Conservation (phyloP, 495 filamentous ascomycete genomes). For the Penicillium nucicola region DNA sequence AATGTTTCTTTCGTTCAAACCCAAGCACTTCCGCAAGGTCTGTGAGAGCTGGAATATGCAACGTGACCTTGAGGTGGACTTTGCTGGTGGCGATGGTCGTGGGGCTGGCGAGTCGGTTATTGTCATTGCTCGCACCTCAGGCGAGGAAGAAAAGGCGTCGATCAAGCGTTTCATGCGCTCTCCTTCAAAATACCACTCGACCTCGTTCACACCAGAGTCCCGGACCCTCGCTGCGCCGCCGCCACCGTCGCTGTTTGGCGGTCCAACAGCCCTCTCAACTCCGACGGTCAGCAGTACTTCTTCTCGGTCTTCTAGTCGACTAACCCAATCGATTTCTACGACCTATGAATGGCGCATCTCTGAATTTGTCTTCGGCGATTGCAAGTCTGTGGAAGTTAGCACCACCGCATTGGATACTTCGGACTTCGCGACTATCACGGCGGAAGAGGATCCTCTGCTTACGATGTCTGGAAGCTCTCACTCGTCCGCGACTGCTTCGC, state of each 20-base stretch:
- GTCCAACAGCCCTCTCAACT: conserved; percentile 15
- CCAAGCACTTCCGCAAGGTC: conserved; percentile 71
- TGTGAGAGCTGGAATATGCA: conserved; percentile 94
- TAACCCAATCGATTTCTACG: conserved; percentile 9
- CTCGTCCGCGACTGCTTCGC: conserved; percentile 59
- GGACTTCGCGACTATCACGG: conserved; percentile 62
- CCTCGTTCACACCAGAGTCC: conserved; percentile 8
- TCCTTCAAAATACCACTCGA: conserved; percentile 4
- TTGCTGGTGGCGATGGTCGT: conserved; percentile 71
- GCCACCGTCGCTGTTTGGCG: conserved; percentile 36
- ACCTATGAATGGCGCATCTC: conserved; percentile 59
- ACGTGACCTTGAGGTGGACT: conserved; percentile 81
- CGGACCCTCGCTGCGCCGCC: neutral
- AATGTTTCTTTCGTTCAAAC: conserved; percentile 67
- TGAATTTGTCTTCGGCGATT: conserved; percentile 51
- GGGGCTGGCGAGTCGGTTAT: conserved; percentile 72
- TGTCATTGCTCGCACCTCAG: conserved; percentile 67
- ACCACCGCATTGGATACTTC: conserved; percentile 75
- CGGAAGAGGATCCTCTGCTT: conserved; percentile 72
- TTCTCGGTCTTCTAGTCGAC: conserved; percentile 25
- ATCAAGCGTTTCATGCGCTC: conserved; percentile 50
- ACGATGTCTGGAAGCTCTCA: conserved; percentile 52
- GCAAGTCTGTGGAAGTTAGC: conserved; percentile 59
- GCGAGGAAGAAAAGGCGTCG: conserved; percentile 48
- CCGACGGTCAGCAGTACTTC: conserved; percentile 12